Percentiles rank a stretch among this genome's conserved stretches.
These are phyloP conservation scores for Phialocephala subalpina DNA, from an alignment of 2,329 filamentous ascomycete species.

Conservation along the genomic window DNA sequence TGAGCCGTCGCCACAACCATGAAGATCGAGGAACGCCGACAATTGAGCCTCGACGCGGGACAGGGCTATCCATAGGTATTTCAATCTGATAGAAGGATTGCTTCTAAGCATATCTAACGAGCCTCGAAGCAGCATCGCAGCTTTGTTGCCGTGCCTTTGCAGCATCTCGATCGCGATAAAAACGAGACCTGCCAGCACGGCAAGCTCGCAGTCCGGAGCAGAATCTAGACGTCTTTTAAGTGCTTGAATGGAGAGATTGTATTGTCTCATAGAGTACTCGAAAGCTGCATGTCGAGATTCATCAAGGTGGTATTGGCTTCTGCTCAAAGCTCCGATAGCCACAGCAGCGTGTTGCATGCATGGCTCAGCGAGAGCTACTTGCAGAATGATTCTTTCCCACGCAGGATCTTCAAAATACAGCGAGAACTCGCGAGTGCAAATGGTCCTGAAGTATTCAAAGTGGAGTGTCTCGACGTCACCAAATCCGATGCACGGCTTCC, in stretches of 20 bases:
- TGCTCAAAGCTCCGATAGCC: constrained; percentile 20
- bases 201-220: constrained; percentile 8
- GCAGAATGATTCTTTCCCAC: constrained; percentile 21
- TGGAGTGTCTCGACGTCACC: neutral
- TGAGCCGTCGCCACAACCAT: neutral
- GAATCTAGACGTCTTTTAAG: constrained; percentile 8
- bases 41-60: neutral
- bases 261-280: constrained; percentile 39
- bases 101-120: neutral
- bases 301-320: constrained; percentile 42
- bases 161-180: constrained; percentile 19
- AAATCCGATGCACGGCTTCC: neutral
- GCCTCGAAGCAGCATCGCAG: neutral
- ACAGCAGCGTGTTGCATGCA: constrained; percentile 18
- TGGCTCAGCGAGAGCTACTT: constrained; percentile 10
- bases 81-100: neutral
- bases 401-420: constrained; percentile 17
- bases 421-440: constrained; percentile 12
- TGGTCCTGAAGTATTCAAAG: constrained; percentile 21
- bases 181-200: constrained; percentile 12
- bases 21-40: neutral
- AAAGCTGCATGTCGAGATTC: constrained; percentile 43
- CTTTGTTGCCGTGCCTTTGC: constrained; percentile 8
- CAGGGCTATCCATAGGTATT: neutral
- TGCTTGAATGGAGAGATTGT: constrained; percentile 37